Percentiles rank a stretch among this genome's conserved stretches.
Conservation (phyloP, 371 early-diverging fungal genomes). For the Zancudomyces culisetae region DNA sequence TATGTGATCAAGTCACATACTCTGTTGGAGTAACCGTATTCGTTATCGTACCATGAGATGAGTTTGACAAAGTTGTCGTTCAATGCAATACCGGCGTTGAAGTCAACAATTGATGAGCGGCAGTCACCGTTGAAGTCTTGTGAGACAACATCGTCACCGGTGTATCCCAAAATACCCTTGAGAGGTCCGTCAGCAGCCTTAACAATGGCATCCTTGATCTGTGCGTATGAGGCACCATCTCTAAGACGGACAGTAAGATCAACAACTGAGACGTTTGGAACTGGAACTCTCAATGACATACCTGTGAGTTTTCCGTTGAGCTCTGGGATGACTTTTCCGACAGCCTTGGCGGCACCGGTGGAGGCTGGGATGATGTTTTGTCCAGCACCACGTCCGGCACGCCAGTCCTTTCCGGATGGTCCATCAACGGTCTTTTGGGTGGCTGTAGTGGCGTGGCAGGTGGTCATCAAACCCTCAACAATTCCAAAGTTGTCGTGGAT, state of each 20-base stretch:
- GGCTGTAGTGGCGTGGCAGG: constrained; percentile 96
- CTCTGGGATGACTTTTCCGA: constrained; percentile 94
- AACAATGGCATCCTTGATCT: constrained; percentile 75
- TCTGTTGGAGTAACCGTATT: constrained; percentile 87
- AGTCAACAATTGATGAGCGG: constrained; percentile 90
- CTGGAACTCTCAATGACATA: constrained; percentile 97
- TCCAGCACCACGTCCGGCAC: constrained; percentile 89
- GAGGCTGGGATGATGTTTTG: constrained; percentile 98
- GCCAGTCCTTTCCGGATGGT: constrained; percentile 93
- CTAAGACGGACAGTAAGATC: constrained; percentile 89
- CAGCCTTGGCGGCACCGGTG: constrained; percentile 99
- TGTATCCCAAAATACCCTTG: constrained; percentile 90
- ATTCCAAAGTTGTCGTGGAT: constrained; percentile 61
- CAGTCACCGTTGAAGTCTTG: constrained; percentile 87
- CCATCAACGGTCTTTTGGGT: constrained; percentile 99
- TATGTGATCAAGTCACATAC: constrained; percentile 70
- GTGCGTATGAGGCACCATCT: constrained; percentile 75
- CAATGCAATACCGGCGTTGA: constrained; percentile 91
- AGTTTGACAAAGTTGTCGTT: constrained; percentile 97
- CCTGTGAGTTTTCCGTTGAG: constrained; percentile 96
- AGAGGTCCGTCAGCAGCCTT: constrained; percentile 45
- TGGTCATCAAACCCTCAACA: constrained; percentile 77
- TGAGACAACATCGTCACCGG: constrained; percentile 95
- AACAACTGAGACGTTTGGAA: constrained; percentile 95
- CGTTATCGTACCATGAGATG: constrained; percentile 91